Evolutionary conservation across 2,329 filamentous ascomycete species (phyloP), one percentile per base, ranked within the genome.

Genomic region (Claviceps arundinis): DNA sequence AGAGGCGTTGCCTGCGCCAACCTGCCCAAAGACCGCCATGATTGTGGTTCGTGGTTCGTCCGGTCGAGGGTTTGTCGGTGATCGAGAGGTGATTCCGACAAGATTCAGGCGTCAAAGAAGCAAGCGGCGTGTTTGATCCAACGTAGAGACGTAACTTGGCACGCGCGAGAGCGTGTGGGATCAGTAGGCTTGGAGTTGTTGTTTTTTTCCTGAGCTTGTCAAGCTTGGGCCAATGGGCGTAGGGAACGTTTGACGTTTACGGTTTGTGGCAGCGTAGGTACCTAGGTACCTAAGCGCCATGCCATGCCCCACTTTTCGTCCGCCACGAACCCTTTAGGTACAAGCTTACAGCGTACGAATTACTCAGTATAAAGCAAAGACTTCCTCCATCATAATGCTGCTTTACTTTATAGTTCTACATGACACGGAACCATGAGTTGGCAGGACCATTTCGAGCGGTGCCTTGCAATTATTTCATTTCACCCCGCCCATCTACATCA

Each of bases 21-120:
- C 49, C 57, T 64, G 61, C 52, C 65, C 66, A 52, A 70, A 69
- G 55, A 68, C 59, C 54, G 65, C 64, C 65, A 68, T 68, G 56
- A 52, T 54, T 52, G 26, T 46, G 30, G 34, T 16, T 38, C 14
- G 43, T 45, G 16, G 1, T 37, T 43, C 42, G 40, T 42, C 17
- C 40, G 40, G 8, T 41, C 40, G 42, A 14, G 19, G 34, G 24
- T 16, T 11, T 17, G 16, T 19, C 19, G n/a, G 19, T 34, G 30
- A 34, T 24, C 37, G 16, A 40, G 11, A n/a, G 42, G 7, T 9
- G 16, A 17, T n/a, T 34, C 41, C 17, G 17, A 42, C 3, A 19
- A 9, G 13, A 42, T 19, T 4, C 4, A 22, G 41, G 19, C 19
- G 9, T 9, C 41, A 22, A 42, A 22, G 17, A 17, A 48, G 22